Base-by-base conservation (phyloP, 2,329 filamentous ascomycete genomes). In the Aureobasidium melanogenum region DNA sequence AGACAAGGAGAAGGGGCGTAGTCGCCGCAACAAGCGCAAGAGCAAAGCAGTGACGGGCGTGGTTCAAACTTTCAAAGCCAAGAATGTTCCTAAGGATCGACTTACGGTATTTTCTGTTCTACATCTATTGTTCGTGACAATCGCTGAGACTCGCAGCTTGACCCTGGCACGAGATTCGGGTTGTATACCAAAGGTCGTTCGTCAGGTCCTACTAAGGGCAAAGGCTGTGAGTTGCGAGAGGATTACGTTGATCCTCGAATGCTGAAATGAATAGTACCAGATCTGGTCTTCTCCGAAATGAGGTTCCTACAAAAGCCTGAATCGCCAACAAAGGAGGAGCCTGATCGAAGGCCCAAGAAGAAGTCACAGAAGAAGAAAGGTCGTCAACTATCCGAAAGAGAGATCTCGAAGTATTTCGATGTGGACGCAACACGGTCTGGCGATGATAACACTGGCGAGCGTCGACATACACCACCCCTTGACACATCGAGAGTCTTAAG, bases 251-350 rank as follows among this genome's bases (percentile, higher is more conserved):
- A 44, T 71, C 57, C 56, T 51, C 30, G 63, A 17, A 39, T 54
- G 50, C 66, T 69, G 57, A 68, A 39, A n/a, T n/a, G 7, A 10
- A 61, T 66, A 81, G 79, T 81, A 55, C 79, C 79, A 30, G 78
- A 81, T 68, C 72, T 80, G 43, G 75, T 77, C 30, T 81, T 81
- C 68, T 78, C 78, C 30, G 77, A 80, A 65, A 78, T 80, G 75
- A 75, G 72, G 26, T 81, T 80, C 63, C 66, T 81, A 44, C 74
- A 75, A 60, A 73, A 73, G 61, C 69, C 72, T 62, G 68, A 66
- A 43, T 64, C 67, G 62, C 57, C 65, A 61, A 65, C 74, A 62
- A 61, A 65, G 60, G 68, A 64, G 19, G 68, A 67, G 64, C 41
- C 43, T 50, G 63, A 36, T 43, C 62, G 28, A 66, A 67, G 56